A percentile compares a stretch with the other conserved stretches of the same genome.
Conservation (phyloP, 768 basidiomycete species). For the Sporobolomyces pararoseus region DNA sequence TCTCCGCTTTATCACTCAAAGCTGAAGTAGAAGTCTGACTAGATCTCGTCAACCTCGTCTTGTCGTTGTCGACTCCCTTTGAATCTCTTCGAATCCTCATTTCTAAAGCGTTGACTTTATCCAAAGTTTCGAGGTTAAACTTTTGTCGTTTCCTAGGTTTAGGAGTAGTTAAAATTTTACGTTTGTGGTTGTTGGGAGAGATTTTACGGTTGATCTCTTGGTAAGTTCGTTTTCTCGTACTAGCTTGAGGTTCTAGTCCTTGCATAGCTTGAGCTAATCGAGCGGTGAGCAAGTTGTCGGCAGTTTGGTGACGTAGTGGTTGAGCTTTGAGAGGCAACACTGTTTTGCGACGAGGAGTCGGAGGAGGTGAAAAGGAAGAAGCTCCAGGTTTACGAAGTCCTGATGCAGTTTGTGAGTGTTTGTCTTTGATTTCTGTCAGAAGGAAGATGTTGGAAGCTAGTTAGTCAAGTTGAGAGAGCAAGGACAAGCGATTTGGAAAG, state of each 20-base stretch:
- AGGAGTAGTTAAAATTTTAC: background rate
- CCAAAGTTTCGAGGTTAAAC: constrained; percentile 17
- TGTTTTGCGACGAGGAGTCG: background rate
- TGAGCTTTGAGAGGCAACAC: constrained; percentile 21
- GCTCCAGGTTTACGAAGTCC: constrained; percentile 14
- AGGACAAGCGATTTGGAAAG: background rate
- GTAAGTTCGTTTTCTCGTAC: background rate
- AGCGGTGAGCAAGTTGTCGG: background rate
- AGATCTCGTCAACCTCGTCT: too few relatives aligned
- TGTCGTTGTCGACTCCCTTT: background rate
- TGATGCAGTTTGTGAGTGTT: background rate
- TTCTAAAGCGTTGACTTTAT: background rate
- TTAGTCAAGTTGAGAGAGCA: background rate
- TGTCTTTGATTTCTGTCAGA: constrained; percentile 5
- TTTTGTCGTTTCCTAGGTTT: constrained; percentile 32
- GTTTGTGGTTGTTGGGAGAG: background rate
- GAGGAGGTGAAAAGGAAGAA: constrained; percentile 5
- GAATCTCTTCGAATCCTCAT: background rate
- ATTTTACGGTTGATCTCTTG: too few relatives aligned
- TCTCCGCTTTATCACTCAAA: background rate
- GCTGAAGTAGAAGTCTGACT: too few relatives aligned
- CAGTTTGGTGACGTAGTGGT: constrained; percentile 20
- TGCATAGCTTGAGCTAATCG: background rate
- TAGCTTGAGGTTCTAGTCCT: background rate
- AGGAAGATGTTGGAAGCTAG: background rate